A percentile compares a stretch with the other conserved stretches of the same genome.
These are phyloP conservation scores for Crithidia thermophila DNA, from an alignment of 208 protist species.

Conservation along the genomic window DNA sequence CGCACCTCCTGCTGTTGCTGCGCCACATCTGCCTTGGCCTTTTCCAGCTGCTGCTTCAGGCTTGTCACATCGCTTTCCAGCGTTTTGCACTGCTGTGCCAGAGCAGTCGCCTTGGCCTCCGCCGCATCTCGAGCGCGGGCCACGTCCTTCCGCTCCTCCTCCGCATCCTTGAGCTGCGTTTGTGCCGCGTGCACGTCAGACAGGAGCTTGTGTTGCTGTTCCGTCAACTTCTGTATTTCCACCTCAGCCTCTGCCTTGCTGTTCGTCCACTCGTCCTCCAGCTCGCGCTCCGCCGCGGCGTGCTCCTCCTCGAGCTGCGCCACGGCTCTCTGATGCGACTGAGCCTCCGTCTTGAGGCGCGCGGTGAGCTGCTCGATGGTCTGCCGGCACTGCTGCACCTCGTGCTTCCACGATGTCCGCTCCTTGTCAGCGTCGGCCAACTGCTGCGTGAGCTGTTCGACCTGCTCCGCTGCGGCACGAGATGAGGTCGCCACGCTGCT, in stretches of 20 bases:
- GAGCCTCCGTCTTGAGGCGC: neutral
- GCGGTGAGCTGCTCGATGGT: constrained; percentile 14
- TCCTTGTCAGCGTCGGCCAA: neutral
- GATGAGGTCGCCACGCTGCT: neutral
- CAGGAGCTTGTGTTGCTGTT: neutral
- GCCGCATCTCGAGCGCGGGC: neutral
- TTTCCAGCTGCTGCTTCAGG: constrained; percentile 9
- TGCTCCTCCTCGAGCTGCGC: constrained; percentile 10
- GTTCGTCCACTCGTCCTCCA: neutral
- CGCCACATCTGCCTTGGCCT: constrained; percentile 2
- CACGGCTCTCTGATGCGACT: neutral
- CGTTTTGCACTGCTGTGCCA: constrained; percentile 1
- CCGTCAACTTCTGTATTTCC: neutral
- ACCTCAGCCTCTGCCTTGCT: neutral
- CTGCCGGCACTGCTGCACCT: neutral
- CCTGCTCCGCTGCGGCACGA: neutral
- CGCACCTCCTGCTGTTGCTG: constrained; percentile 18
- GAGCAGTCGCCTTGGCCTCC: neutral
- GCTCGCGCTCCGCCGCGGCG: constrained; percentile 8
- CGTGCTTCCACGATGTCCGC: neutral
- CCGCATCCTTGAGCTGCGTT: neutral
- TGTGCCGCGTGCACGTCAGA: constrained; percentile 1
- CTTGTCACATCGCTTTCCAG: neutral
- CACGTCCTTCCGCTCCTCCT: neutral
- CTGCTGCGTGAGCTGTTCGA: neutral